A percentile compares a stretch with the other conserved stretches of the same genome.
Conservation (phyloP, 1,284 basidiomycete species). For the Ustanciosporium gigantosporum region DNA sequence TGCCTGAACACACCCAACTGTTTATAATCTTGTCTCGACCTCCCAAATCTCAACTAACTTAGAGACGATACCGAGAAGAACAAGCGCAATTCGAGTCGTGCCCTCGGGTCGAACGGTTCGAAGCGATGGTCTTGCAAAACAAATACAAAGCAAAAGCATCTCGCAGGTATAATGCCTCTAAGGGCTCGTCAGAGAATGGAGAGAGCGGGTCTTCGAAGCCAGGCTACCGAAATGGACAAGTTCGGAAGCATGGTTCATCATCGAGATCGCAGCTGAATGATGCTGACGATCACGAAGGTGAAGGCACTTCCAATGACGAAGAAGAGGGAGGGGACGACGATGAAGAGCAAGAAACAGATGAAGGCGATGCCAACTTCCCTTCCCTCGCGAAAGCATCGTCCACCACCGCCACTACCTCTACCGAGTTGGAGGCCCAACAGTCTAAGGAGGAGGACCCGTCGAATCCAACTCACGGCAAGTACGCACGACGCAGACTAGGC, state of each 20-base stretch:
- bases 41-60: too few relatives aligned
- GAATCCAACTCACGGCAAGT: constrained; percentile 29
- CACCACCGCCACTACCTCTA: not conserved
- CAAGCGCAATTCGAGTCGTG: too few relatives aligned
- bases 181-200: constrained; percentile 6
- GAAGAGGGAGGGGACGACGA: constrained; percentile 4
- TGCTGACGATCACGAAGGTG: not conserved
- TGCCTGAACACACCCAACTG: too few relatives aligned
- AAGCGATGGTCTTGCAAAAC: constrained; percentile 57
- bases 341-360: constrained; percentile 3
- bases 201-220: constrained; percentile 13
- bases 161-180: constrained; percentile 40
- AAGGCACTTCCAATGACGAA: constrained; percentile 6
- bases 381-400: constrained; percentile 15
- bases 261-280: not conserved
- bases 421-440: too few relatives aligned
- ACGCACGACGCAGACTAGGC: constrained; percentile 39
- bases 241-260: too few relatives aligned
- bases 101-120: too few relatives aligned
- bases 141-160: constrained; percentile 60
- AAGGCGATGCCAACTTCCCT: constrained; percentile 16
- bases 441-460: constrained; percentile 8
- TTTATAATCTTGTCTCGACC: too few relatives aligned
- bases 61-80: too few relatives aligned
- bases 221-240: constrained; percentile 6